Evolutionary conservation across 2,329 filamentous ascomycete species (phyloP).

Genomic region (Fusarium nodosum): DNA sequence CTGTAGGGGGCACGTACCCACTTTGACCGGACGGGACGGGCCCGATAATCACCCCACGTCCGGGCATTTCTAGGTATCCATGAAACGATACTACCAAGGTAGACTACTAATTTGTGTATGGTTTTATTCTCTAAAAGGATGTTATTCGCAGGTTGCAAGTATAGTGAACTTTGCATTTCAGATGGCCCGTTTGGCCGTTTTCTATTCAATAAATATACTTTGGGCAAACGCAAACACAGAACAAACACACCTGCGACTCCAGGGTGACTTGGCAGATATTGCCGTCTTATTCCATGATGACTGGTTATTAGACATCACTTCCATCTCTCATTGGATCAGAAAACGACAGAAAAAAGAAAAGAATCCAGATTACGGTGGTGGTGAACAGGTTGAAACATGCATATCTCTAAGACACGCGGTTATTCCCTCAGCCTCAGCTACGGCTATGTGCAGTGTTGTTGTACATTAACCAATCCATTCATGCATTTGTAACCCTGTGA

Average conservation of each 20-base stretch:
- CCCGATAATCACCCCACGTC: constrained; percentile 24
- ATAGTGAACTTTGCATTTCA: background rate
- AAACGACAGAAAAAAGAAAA: background rate
- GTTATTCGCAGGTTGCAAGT: background rate
- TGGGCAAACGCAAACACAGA: background rate
- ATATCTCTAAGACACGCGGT: background rate
- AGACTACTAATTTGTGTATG: background rate
- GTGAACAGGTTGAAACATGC: background rate
- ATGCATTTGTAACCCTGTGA: background rate
- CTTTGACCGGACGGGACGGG: constrained; percentile 9
- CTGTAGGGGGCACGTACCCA: constrained; percentile 25
- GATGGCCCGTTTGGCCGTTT: background rate
- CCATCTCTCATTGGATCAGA: constrained; percentile 2
- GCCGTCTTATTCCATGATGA: background rate
- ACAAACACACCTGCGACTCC: background rate
- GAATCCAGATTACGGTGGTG: background rate
- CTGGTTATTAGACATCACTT: constrained; percentile 1
- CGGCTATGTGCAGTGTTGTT: background rate
- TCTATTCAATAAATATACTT: too few relatives aligned
- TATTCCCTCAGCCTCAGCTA: background rate
- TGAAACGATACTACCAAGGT: too few relatives aligned
- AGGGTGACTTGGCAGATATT: background rate
- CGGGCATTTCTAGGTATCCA: background rate
- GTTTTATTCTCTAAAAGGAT: background rate
- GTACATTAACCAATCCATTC: background rate